Percentiles rank a stretch among this genome's conserved stretches.
Conservation (phyloP, 306 rosid species). For the Malus orientalis region DNA sequence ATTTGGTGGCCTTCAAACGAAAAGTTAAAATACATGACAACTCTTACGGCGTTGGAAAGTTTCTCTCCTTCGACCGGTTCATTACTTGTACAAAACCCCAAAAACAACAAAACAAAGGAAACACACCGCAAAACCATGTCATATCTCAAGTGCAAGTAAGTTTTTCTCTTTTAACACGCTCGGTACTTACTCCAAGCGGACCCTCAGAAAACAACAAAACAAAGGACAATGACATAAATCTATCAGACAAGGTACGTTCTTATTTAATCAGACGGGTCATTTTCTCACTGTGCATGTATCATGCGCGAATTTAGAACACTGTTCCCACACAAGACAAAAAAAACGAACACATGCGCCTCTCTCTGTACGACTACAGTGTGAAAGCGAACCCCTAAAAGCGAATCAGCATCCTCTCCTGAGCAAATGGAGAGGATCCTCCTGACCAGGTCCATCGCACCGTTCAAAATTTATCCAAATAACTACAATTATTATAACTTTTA, state of each 20-base stretch:
- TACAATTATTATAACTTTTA: too few species aligned
- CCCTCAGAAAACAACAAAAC: slow-evolving; percentile 21
- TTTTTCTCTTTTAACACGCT: too few species aligned
- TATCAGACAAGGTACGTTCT: slow-evolving; percentile 25
- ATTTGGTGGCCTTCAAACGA: neutral
- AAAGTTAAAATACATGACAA: neutral
- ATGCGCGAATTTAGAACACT: slow-evolving; percentile 46
- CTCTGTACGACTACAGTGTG: slow-evolving; percentile 17
- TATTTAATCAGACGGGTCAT: slow-evolving; percentile 27
- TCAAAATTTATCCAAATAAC: too few species aligned
- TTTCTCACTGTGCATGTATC: slow-evolving; percentile 40
- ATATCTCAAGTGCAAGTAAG: too few species aligned
- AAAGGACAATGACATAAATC: slow-evolving; percentile 24
- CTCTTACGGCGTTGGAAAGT: accelerated
- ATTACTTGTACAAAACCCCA: neutral
- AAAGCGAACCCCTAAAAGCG: slow-evolving; percentile 25
- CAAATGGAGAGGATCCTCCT: too few species aligned
- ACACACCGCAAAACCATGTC: too few species aligned
- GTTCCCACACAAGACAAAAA: slow-evolving; percentile 23
- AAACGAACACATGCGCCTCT: slow-evolving; percentile 17
- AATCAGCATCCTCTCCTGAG: too few species aligned
- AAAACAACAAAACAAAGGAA: too few species aligned
- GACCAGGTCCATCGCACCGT: too few species aligned
- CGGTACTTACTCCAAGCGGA: neutral
- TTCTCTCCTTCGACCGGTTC: neutral